Conservation (phyloP, 176 grass and related monocot species). For the Carex littledalei region DNA sequence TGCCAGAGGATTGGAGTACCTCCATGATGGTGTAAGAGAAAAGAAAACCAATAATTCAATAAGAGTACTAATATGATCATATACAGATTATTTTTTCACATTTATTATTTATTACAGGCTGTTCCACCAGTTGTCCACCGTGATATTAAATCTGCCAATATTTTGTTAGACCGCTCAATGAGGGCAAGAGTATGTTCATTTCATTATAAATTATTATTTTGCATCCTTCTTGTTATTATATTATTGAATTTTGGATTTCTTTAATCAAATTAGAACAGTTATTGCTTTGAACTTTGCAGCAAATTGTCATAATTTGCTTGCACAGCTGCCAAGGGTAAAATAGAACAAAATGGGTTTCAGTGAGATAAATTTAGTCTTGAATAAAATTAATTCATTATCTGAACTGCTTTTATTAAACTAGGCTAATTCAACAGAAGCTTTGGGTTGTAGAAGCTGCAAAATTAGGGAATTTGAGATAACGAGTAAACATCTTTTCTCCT, state of each 20-base stretch:
- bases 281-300: no score
- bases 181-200: conserved; percentile 66
- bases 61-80: neutral
- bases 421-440: neutral
- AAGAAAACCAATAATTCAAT: neutral
- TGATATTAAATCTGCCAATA: conserved; percentile 91
- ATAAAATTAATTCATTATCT: neutral
- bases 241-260: neutral
- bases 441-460: neutral
- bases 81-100: conserved; percentile 12
- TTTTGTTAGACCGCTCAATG: conserved; percentile 89
- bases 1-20: conserved; percentile 86
- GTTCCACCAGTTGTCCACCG: conserved; percentile 87
- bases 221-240: neutral
- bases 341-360: neutral
- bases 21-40: conserved; percentile 75
- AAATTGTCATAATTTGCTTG: neutral
- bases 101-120: conserved; percentile 52
- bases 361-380: neutral
- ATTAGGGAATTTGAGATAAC: conserved; percentile 1
- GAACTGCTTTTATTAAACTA: neutral
- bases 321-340: neutral
- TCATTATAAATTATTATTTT: neutral
- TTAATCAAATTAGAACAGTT: neutral
- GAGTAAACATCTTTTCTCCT: conserved; percentile 13